Percentiles rank a stretch among this genome's conserved stretches.
Evolutionary conservation across 2,329 filamentous ascomycete genomes (phyloP).

Genomic region (Pseudopyricularia cyperi): DNA sequence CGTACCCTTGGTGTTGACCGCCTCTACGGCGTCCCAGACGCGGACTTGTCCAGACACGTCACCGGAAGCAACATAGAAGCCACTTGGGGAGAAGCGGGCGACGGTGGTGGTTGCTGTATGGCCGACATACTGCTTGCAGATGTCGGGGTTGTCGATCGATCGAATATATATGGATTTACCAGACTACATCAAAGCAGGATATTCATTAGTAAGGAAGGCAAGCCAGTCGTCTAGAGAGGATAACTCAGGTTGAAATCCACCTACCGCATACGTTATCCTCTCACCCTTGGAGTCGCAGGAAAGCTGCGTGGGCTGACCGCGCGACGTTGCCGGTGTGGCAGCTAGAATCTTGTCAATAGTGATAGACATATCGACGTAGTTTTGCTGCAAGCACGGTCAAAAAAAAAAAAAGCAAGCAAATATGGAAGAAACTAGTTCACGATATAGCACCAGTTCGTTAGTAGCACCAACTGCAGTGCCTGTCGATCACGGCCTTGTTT

Average conservation of each 20-base stretch:
- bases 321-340: slow-evolving; percentile 67
- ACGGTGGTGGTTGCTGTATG: slow-evolving; percentile 85
- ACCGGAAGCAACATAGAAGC: slow-evolving; percentile 89
- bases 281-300: slow-evolving; percentile 82
- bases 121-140: slow-evolving; percentile 80
- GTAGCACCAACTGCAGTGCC: neutral
- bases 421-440: neutral
- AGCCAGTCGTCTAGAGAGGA: neutral
- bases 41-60: slow-evolving; percentile 74
- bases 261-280: slow-evolving; percentile 81
- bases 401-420: neutral
- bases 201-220: neutral
- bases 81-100: slow-evolving; percentile 84
- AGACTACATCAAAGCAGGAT: slow-evolving; percentile 40
- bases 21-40: slow-evolving; percentile 87
- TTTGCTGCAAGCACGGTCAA: neutral
- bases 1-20: slow-evolving; percentile 63
- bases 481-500: too few relatives aligned
- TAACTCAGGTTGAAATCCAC: too few relatives aligned
- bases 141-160: slow-evolving; percentile 77
- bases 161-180: slow-evolving; percentile 95
- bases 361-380: slow-evolving; percentile 30
- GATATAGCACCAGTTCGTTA: neutral
- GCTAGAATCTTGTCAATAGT: slow-evolving; percentile 62
- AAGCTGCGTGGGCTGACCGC: slow-evolving; percentile 80